A percentile compares a stretch with the other conserved stretches of the same genome.
These are phyloP conservation scores for Edaphochlamys debaryana DNA, from an alignment of 139 green algal genomes.

Conservation along the genomic window DNA sequence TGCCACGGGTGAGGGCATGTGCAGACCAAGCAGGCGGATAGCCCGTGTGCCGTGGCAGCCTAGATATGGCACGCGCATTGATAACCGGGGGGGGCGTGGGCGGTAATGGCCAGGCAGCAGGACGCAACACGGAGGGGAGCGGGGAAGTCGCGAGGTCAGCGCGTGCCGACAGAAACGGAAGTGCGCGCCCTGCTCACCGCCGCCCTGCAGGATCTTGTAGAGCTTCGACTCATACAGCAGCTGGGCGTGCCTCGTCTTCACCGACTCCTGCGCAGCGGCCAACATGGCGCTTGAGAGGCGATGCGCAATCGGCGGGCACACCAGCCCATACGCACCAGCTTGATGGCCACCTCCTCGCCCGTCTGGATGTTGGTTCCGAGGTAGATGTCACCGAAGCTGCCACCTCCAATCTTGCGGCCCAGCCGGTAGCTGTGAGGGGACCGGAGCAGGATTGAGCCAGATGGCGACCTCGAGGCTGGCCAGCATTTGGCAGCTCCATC, in stretches of 20 bases:
- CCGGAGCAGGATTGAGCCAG: neutral
- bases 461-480: neutral
- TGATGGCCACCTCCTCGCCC: slow-evolving; percentile 99
- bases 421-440: slow-evolving; percentile 52
- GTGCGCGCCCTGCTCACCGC: slow-evolving; percentile 67
- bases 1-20: too few relatives aligned
- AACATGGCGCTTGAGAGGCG: neutral
- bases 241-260: slow-evolving; percentile 92
- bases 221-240: slow-evolving; percentile 96
- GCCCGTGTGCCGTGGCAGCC: too few relatives aligned
- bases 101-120: too few relatives aligned
- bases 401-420: slow-evolving; percentile 58
- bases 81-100: too few relatives aligned
- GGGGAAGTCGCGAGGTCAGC: too few relatives aligned
- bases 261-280: slow-evolving; percentile 76
- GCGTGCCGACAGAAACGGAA: too few relatives aligned
- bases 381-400: slow-evolving; percentile 54
- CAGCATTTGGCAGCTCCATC: neutral
- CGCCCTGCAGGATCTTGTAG: slow-evolving; percentile 95
- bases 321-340: slow-evolving; percentile 87
- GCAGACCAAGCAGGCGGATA: too few relatives aligned
- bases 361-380: slow-evolving; percentile 97
- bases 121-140: too few relatives aligned
- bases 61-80: too few relatives aligned
- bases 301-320: neutral